Evolutionary conservation across 192 early-diverging fungal genomes (phyloP).

Genomic region (Umbelopsis sp.): DNA sequence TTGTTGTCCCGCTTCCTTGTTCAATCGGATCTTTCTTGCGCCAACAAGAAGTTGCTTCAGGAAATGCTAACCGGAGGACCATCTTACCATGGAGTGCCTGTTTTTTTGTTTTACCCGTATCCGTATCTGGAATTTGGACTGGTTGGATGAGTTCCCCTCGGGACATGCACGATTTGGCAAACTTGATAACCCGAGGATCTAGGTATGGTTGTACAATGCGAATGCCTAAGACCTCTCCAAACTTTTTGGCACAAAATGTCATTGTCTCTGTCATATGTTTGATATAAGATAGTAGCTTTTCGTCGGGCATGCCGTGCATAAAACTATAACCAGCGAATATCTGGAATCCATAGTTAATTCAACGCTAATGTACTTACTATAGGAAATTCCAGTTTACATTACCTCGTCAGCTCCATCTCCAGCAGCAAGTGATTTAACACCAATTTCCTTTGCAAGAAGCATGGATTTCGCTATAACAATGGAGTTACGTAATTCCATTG

Average conservation of each 20-base stretch:
- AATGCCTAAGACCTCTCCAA: conserved; percentile 48
- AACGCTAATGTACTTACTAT: not conserved
- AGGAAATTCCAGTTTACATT: not conserved
- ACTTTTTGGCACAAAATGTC: conserved; percentile 50
- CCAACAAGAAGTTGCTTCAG: conserved; percentile 58
- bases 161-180: conserved; percentile 49
- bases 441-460: conserved; percentile 42
- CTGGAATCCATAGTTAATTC: not conserved
- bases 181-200: conserved; percentile 51
- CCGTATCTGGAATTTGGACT: conserved; percentile 11
- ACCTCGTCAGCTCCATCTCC: conserved; percentile 72
- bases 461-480: conserved; percentile 60
- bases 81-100: conserved; percentile 55
- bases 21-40: conserved; percentile 73
- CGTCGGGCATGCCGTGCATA: conserved; percentile 52
- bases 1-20: conserved; percentile 59
- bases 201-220: conserved; percentile 57
- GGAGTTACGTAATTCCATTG: conserved; percentile 71
- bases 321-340: conserved; percentile 74
- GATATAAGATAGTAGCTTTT: conserved; percentile 48
- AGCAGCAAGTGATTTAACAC: conserved; percentile 51
- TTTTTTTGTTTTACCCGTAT: conserved; percentile 17
- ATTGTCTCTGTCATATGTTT: conserved; percentile 51
- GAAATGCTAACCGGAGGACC: conserved; percentile 62
- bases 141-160: conserved; percentile 19